Conservation (phyloP, 2,329 filamentous ascomycete species). For the Clarireedia sp. region DNA sequence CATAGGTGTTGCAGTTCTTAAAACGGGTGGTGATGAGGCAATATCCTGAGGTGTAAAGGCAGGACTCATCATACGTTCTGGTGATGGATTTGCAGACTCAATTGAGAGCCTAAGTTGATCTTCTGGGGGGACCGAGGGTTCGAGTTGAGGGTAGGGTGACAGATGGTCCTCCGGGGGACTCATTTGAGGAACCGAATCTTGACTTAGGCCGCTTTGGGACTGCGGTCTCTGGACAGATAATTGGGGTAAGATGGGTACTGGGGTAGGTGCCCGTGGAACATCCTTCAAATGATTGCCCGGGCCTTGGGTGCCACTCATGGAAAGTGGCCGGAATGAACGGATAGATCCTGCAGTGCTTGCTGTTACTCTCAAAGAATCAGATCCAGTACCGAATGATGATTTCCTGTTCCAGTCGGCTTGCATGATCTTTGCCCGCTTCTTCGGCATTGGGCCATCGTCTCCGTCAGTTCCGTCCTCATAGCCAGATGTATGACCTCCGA, state of each 20-base stretch:
- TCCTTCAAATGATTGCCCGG: conserved; percentile 56
- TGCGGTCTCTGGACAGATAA: conserved; percentile 20
- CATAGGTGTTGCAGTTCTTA: conserved; percentile 50
- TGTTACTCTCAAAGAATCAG: conserved; percentile 78
- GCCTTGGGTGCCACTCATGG: conserved; percentile 40
- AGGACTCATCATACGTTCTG: conserved; percentile 40
- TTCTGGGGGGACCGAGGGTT: conserved; percentile 27
- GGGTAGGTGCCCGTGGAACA: conserved; percentile 68
- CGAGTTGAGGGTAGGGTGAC: conserved; percentile 33
- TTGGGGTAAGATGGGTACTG: conserved; percentile 48
- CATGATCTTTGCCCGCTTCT: conserved; percentile 74
- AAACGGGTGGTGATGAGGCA: conserved; percentile 81
- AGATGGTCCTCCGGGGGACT: conserved; percentile 27
- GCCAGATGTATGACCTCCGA: conserved; percentile 59
- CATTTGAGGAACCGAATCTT: conserved; percentile 50
- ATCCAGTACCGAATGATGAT: conserved; percentile 61
- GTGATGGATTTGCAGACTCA: conserved; percentile 41
- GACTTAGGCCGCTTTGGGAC: conserved; percentile 46
- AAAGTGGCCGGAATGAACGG: conserved; percentile 71
- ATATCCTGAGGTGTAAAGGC: conserved; percentile 72
- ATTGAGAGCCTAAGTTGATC: conserved; percentile 28
- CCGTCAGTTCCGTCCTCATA: conserved; percentile 55
- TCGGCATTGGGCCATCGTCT: conserved; percentile 34
- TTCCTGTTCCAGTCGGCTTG: conserved; percentile 65
- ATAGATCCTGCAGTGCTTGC: conserved; percentile 86